Evolutionary conservation across 2,329 filamentous ascomycete genomes (phyloP).

Genomic region (Cordyceps farinosa): DNA sequence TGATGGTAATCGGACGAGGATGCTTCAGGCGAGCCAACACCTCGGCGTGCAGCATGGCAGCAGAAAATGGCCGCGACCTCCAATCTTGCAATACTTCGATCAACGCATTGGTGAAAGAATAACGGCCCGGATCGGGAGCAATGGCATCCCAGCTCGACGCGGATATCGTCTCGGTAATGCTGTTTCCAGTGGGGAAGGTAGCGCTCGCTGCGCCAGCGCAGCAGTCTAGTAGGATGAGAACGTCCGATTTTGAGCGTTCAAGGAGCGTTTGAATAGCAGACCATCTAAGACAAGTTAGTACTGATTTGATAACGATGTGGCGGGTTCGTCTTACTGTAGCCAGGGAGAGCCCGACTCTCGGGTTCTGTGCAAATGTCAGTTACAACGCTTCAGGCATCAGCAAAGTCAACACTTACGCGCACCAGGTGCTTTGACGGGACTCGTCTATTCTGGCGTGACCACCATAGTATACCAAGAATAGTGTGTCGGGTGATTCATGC

Average conservation of each 20-base stretch:
- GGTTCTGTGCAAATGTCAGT: conserved; percentile 35
- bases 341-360: conserved; percentile 51
- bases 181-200: conserved; percentile 54
- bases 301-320: neutral
- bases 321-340: conserved; percentile 42
- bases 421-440: conserved; percentile 58
- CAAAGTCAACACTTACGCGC: conserved; percentile 42
- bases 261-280: conserved; percentile 58
- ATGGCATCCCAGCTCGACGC: conserved; percentile 61
- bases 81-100: conserved; percentile 59
- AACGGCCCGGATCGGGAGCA: conserved; percentile 55
- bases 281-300: conserved; percentile 39
- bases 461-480: conserved; percentile 58
- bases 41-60: conserved; percentile 59
- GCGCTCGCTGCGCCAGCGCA: conserved; percentile 59
- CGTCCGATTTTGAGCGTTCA: conserved; percentile 55
- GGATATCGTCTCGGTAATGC: conserved; percentile 60
- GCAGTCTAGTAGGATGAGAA: conserved; percentile 56
- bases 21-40: conserved; percentile 58
- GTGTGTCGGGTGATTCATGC: conserved; percentile 51
- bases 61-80: conserved; percentile 52
- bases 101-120: conserved; percentile 57
- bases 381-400: too few species aligned
- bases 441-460: conserved; percentile 59
- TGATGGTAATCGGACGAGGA: conserved; percentile 53